These are phyloP conservation scores for Hanseniaspora vineae DNA, from an alignment of 805 yeast genomes.

Conservation along the genomic window DNA sequence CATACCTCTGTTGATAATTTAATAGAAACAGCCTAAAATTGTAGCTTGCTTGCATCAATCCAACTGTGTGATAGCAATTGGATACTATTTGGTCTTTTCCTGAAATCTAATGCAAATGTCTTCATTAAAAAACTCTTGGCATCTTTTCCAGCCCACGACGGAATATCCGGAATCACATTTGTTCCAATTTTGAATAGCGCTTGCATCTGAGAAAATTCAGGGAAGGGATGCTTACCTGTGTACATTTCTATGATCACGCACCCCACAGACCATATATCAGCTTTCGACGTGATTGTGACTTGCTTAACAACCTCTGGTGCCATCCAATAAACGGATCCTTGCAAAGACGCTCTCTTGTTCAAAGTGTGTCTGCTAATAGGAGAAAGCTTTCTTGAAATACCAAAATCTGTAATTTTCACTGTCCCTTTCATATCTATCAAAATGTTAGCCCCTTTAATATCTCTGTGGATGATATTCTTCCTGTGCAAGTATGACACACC, in stretches of 20 bases:
- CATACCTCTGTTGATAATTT: too few species aligned
- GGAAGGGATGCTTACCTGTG: conserved; percentile 93
- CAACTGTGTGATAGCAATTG: conserved; percentile 46
- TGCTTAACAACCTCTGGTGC: conserved; percentile 98
- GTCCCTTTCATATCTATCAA: conserved; percentile 68
- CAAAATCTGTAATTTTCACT: conserved; percentile 79
- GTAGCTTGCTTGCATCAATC: conserved; percentile 17
- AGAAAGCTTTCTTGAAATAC: conserved; percentile 60
- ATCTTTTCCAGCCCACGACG: conserved; percentile 53
- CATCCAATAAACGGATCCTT: conserved; percentile 98
- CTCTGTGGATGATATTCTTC: conserved; percentile 69
- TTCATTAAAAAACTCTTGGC: conserved; percentile 34
- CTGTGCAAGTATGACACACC: conserved; percentile 68
- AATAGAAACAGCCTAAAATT: too few species aligned
- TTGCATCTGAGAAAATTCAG: conserved; percentile 90
- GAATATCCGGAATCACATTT: conserved; percentile 66
- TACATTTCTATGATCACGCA: conserved; percentile 90
- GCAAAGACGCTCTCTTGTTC: conserved; percentile 56
- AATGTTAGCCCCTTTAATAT: conserved; percentile 81
- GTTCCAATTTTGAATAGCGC: conserved; percentile 93
- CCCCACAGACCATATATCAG: conserved; percentile 96
- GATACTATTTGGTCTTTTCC: conserved; percentile 59
- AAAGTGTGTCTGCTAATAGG: conserved; percentile 31
- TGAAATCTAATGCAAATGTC: conserved; percentile 67
- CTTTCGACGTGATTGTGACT: conserved; percentile 78